phyloP scores from a whole-genome alignment of 2,329 filamentous ascomycete genomes.

The Talaromyces sp. region DNA sequence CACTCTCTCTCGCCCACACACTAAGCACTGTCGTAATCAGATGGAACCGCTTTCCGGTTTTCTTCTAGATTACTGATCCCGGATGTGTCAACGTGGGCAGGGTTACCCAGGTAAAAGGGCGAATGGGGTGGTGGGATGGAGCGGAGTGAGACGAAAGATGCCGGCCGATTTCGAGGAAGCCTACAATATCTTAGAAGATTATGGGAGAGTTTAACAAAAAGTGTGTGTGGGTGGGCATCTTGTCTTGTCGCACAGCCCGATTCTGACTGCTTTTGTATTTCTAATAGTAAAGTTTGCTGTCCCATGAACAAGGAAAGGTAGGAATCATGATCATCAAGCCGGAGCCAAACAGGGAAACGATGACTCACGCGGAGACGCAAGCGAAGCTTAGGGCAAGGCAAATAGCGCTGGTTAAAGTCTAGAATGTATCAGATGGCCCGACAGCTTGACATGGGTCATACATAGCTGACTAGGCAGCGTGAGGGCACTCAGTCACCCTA shows the following conservation, averaged over 20 bases:
- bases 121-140: neutral
- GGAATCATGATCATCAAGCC: conserved; percentile 19
- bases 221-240: conserved; percentile 23
- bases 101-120: neutral
- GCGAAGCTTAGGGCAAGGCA: conserved; percentile 10
- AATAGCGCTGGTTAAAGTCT: conserved; percentile 4
- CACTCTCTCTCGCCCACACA: neutral
- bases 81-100: conserved; percentile 11
- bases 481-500: conserved; percentile 10
- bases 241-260: conserved; percentile 21
- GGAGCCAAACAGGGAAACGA: conserved; percentile 21
- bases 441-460: conserved; percentile 11
- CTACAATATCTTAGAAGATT: conserved; percentile 24
- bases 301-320: conserved; percentile 18
- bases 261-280: neutral
- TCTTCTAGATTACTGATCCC: conserved; percentile 8
- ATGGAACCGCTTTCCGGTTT: conserved; percentile 9
- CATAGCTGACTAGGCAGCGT: conserved; percentile 19
- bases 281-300: conserved; percentile 7
- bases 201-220: neutral
- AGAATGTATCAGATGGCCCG: conserved; percentile 22
- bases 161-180: conserved; percentile 17
- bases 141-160: neutral
- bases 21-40: neutral
- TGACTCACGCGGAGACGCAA: conserved; percentile 20